Evolutionary conservation across 2,329 filamentous ascomycete species (phyloP), one percentile per base, ranked within the genome.

Genomic region (Cladophialophora immunda): DNA sequence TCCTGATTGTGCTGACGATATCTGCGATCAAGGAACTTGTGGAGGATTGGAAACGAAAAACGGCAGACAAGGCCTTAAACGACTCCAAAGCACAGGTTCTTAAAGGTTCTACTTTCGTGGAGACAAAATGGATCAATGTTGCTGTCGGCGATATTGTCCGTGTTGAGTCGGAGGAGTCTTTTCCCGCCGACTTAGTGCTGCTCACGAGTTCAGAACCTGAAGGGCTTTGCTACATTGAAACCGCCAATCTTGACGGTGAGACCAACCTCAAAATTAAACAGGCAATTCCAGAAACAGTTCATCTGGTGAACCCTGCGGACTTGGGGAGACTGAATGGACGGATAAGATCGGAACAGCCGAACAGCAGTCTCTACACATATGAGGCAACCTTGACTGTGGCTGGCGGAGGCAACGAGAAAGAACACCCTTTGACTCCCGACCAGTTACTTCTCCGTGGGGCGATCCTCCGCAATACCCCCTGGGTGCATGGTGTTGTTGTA

Each of bases 261-360:
- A 99, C 95, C 22, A 99, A 99, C 77, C 82, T 99, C 73, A 99
- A 99, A 81, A 97, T 99, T 82, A 99, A 99, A 82, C 95, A 99
- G 81, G 94, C 90, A 1, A 89, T 97, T 62, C 94, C 95, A 0
- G 95, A 99, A 82, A 99, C 95, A 0, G 89, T 91, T 15, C 85
- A 91, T 68, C 85, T 97, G 76, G 93, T 99, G 66, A 97, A 92
- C 76, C 88, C 93, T 19, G 89, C 87, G 70, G 94, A 98, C 74
- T 83, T 99, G 69, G 92, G 93, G 76, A 87, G 94, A 68, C 82
- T 99, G 3, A 92, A 92, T 55, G 95, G 95, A 32, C 90, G 91
- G 69, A 84, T 99, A 73, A 91, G 92, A 74, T 98, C 94, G 1
- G 95, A 99, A 80, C 95, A 98, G 78, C 95, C 95, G 25, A 99